Evolutionary conservation across 2,329 filamentous ascomycete genomes (phyloP).

Genomic region (Xylariaceae sp.): DNA sequence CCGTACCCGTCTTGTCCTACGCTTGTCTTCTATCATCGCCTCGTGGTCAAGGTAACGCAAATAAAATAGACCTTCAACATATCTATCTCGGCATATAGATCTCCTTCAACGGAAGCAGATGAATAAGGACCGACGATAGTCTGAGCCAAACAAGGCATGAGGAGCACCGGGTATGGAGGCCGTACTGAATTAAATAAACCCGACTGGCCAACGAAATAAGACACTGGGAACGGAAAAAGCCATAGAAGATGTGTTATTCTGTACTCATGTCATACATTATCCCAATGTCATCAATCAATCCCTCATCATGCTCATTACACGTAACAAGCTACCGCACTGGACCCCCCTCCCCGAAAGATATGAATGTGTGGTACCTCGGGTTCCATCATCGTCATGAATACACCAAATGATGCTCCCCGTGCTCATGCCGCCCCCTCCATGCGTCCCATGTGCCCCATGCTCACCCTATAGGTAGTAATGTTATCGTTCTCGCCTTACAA

Average conservation of each 20-base stretch:
- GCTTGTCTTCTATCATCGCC: not conserved
- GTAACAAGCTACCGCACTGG: not conserved
- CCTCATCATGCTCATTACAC: slow-evolving; percentile 11
- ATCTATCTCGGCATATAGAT: no score
- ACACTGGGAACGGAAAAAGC: not conserved
- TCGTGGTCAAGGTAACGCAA: not conserved
- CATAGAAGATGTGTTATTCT: not conserved
- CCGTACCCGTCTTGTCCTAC: not conserved
- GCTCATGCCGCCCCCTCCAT: not conserved
- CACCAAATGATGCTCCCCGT: slow-evolving; percentile 6
- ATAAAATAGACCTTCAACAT: not conserved
- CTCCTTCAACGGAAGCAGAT: no score
- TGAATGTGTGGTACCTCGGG: slow-evolving; percentile 5
- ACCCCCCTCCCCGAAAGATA: not conserved
- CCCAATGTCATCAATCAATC: not conserved
- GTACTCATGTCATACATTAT: slow-evolving; percentile 1
- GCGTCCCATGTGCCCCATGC: no score
- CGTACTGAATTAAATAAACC: not conserved
- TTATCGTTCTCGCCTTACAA: slow-evolving; percentile 39
- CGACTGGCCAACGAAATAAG: not conserved
- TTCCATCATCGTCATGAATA: slow-evolving; percentile 11
- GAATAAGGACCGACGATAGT: no score
- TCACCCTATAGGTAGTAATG: not conserved
- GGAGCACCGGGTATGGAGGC: not conserved
- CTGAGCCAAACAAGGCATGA: not conserved